phyloP scores from a whole-genome alignment of 176 grass and related monocot genomes.

The Oryza rufipogon region DNA sequence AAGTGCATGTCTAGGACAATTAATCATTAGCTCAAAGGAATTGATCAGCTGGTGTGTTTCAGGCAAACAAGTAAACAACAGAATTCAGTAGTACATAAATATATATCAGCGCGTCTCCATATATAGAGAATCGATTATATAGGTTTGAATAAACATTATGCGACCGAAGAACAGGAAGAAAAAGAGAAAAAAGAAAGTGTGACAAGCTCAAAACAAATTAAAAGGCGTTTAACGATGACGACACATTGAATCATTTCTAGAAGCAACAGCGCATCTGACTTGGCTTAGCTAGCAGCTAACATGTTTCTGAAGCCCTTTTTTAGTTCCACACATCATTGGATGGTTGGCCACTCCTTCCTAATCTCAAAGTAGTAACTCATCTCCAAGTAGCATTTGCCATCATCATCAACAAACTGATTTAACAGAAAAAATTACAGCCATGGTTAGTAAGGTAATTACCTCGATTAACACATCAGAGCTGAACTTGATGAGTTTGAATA shows the following conservation, averaged over 20 bases:
- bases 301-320: slow-evolving; percentile 30
- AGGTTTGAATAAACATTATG: slow-evolving; percentile 45
- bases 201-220: slow-evolving; percentile 4
- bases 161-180: background rate
- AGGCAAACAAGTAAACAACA: slow-evolving; percentile 30
- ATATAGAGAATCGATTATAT: slow-evolving; percentile 36
- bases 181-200: background rate
- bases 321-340: slow-evolving; percentile 46
- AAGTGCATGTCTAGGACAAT: background rate
- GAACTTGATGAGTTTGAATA: slow-evolving; percentile 11
- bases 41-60: too few relatives aligned
- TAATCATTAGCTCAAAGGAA: background rate
- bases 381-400: slow-evolving; percentile 87
- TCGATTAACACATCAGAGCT: background rate
- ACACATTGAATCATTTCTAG: slow-evolving; percentile 36
- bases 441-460: background rate
- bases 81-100: slow-evolving; percentile 47
- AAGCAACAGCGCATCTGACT: slow-evolving; percentile 41
- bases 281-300: slow-evolving; percentile 54
- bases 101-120: slow-evolving; percentile 37
- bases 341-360: slow-evolving; percentile 76
- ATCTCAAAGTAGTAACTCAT: slow-evolving; percentile 93
- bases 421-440: background rate
- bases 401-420: slow-evolving; percentile 81
- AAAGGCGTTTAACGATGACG: slow-evolving; percentile 12